These are phyloP conservation scores for Zancudomyces culisetae DNA, from an alignment of 371 early-diverging fungal species.

Conservation along the genomic window DNA sequence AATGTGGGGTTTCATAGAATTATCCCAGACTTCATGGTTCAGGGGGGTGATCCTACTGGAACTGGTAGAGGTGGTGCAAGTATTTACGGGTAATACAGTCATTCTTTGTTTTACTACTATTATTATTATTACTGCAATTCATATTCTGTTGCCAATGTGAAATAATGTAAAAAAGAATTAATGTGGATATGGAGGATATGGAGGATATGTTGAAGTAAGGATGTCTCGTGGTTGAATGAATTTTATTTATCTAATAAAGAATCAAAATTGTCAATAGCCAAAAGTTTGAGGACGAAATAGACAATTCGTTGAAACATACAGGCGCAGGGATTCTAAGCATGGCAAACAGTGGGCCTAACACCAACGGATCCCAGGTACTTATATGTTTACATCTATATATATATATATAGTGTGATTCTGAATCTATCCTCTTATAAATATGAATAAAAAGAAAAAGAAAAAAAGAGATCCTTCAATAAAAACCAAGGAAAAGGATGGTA, in stretches of 20 bases:
- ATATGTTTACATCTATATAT: background rate
- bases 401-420: background rate
- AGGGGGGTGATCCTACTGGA: conserved; percentile 93
- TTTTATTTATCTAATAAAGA: too few relatives aligned
- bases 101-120: too few relatives aligned
- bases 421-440: too few relatives aligned
- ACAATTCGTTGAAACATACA: conserved; percentile 65
- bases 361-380: conserved; percentile 58
- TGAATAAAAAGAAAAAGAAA: too few relatives aligned
- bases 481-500: too few relatives aligned
- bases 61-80: conserved; percentile 82
- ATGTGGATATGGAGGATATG: too few relatives aligned
- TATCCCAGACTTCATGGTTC: conserved; percentile 74
- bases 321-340: conserved; percentile 79
- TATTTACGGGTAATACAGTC: conserved; percentile 49
- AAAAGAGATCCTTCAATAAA: too few relatives aligned
- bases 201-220: too few relatives aligned
- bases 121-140: too few relatives aligned
- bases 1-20: conserved; percentile 74
- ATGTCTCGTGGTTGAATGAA: too few relatives aligned
- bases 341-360: conserved; percentile 69
- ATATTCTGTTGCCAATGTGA: too few relatives aligned
- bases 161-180: too few relatives aligned
- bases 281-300: conserved; percentile 90
- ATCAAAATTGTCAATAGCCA: conserved; percentile 17